Base-by-base conservation (phyloP, 805 yeast species). In the Cyberlindnera lachancei region DNA sequence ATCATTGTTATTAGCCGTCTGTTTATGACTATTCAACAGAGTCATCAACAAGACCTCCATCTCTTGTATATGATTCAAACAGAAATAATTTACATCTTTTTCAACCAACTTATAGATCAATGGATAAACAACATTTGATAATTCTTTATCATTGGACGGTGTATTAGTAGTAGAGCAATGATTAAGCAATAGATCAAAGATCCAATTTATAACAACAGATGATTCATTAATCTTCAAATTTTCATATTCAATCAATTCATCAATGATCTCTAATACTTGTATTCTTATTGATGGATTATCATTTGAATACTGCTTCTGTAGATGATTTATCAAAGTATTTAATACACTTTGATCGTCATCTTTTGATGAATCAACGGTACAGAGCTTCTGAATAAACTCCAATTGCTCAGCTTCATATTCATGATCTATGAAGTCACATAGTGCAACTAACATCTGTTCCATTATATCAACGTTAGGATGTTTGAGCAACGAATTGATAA, bases 391-490 rank as follows among this genome's bases (percentile, higher is more conserved):
- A 4, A 42, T 18, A 16, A 42, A 32, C 6, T 13, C 11, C 2
- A 15, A n/a, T 22, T 42, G 42, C 12, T 41, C 31, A 3, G 14
- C 25, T 17, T 37, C 38, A 20, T 40, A 37, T 7, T 36, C 45
- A 7, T 28, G 32, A 17, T 46, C 49, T 9, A 44, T 35, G 7
- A 44, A 17, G 24, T 44, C 50, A 9, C 34, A 27, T 12, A 44
- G 33, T 3, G 46, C 26, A 6, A 18, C 13, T 1, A 38, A 21
- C 9, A 39, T 27, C 7, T 42, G 39, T 9, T 42, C 45, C 12
- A 42, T 31, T 8, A 46, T 36, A 17, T 44, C 46, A 3, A 32
- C 38, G 18, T 46, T 45, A 4, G 42, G 41, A 27, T 48, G 51
- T 10, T 29, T 16, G 3, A 35, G 25, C 9, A 45, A 9, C 1